These are phyloP conservation scores for Aspergillus fischeri DNA, from an alignment of 2,329 filamentous ascomycete species.

Conservation along the genomic window DNA sequence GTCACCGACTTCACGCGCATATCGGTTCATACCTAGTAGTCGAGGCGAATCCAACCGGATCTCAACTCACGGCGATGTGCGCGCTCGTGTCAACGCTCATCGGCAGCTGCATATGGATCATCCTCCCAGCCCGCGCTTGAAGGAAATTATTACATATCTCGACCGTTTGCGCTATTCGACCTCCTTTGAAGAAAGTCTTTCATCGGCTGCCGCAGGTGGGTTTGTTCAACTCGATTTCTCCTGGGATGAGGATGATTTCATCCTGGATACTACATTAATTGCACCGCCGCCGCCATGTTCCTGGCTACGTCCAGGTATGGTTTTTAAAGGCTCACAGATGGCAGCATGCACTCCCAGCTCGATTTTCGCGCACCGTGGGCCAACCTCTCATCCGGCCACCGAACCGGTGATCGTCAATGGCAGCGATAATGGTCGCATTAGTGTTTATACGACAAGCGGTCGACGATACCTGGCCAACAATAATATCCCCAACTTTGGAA, in stretches of 20 bases:
- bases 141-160: slow-evolving; percentile 60
- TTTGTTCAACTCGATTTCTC: slow-evolving; percentile 51
- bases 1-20: slow-evolving; percentile 22
- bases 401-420: slow-evolving; percentile 36
- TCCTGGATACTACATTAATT: slow-evolving; percentile 52
- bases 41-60: slow-evolving; percentile 25
- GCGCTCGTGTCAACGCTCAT: slow-evolving; percentile 33
- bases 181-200: slow-evolving; percentile 52
- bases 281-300: slow-evolving; percentile 52
- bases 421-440: slow-evolving; percentile 30
- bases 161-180: slow-evolving; percentile 53
- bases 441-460: slow-evolving; percentile 34
- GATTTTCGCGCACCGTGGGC: slow-evolving; percentile 27
- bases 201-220: slow-evolving; percentile 50
- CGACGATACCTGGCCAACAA: slow-evolving; percentile 34
- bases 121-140: slow-evolving; percentile 41
- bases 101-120: slow-evolving; percentile 34
- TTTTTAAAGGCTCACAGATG: slow-evolving; percentile 60
- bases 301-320: slow-evolving; percentile 58
- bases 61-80: slow-evolving; percentile 32
- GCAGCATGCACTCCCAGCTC: slow-evolving; percentile 40
- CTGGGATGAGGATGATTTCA: slow-evolving; percentile 53
- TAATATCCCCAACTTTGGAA: slow-evolving; percentile 18
- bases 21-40: slow-evolving; percentile 30
- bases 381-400: slow-evolving; percentile 21